Conservation (phyloP, 2,329 filamentous ascomycete species). For the Davidsoniella australis region DNA sequence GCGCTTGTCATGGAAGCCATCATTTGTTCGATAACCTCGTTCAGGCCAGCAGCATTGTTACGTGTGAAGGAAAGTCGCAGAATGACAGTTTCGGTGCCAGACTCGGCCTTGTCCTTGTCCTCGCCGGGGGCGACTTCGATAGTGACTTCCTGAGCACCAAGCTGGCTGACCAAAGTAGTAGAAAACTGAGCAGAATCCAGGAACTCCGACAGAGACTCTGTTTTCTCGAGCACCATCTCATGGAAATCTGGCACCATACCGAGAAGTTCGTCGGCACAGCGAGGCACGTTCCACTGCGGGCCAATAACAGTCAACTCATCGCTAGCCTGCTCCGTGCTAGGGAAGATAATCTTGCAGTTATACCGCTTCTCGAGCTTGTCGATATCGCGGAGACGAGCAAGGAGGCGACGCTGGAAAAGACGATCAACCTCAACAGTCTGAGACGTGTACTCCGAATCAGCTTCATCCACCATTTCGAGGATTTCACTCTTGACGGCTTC, state of each 20-base stretch:
- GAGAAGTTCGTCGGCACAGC: conserved; percentile 89
- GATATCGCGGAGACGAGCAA: conserved; percentile 73
- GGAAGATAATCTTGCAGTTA: conserved; percentile 99
- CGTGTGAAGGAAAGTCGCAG: conserved; percentile 75
- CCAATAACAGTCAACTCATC: conserved; percentile 92
- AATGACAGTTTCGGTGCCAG: conserved; percentile 39
- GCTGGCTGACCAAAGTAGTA: conserved; percentile 62
- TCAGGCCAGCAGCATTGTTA: conserved; percentile 88
- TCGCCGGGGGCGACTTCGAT: conserved; percentile 48
- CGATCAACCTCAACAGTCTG: conserved; percentile 89
- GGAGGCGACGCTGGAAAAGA: conserved; percentile 84
- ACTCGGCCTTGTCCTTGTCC: conserved; percentile 39
- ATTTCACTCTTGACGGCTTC: conserved; percentile 98
- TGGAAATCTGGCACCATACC: conserved; percentile 97
- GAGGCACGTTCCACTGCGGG: conserved; percentile 93
- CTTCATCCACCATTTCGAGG: conserved; percentile 97
- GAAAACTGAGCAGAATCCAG: conserved; percentile 68
- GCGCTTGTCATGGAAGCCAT: conserved; percentile 72
- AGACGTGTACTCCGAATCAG: conserved; percentile 87
- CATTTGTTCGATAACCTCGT: conserved; percentile 90
- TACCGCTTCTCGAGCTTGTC: conserved; percentile 96
- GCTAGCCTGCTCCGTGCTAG: conserved; percentile 91
- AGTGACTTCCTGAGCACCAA: conserved; percentile 81
- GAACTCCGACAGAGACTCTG: conserved; percentile 59
- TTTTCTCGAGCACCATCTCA: conserved; percentile 69